These are phyloP conservation scores for Pochonia chlamydosporia DNA, from an alignment of 2,329 filamentous ascomycete genomes.

Conservation along the genomic window DNA sequence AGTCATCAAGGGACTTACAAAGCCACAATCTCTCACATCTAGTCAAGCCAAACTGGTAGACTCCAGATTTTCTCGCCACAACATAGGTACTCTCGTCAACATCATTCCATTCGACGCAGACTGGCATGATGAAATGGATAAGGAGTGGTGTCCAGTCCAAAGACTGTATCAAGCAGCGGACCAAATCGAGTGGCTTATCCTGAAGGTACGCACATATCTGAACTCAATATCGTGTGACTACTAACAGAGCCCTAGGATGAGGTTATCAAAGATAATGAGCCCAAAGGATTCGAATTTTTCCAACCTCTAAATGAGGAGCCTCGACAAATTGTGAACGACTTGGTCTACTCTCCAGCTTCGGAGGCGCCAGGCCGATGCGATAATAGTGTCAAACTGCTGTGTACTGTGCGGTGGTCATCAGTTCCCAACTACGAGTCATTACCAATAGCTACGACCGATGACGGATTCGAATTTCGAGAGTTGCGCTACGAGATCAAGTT, in stretches of 20 bases:
- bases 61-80: conserved; percentile 18
- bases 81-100: conserved; percentile 13
- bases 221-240: neutral
- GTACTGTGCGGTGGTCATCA: neutral
- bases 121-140: conserved; percentile 9
- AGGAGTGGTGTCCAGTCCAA: conserved; percentile 1
- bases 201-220: too few relatives aligned
- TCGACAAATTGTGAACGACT: neutral
- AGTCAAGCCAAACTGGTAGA: conserved; percentile 5
- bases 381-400: neutral
- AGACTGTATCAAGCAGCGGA: conserved; percentile 2
- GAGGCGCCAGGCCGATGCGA: neutral
- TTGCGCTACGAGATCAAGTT: neutral
- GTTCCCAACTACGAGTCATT: neutral
- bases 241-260: neutral
- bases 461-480: neutral
- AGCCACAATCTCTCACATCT: neutral
- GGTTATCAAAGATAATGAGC: neutral
- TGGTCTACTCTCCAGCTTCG: neutral
- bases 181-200: conserved; percentile 24
- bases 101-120: neutral
- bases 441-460: neutral
- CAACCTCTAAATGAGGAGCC: neutral
- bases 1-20: conserved; percentile 16
- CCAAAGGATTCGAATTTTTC: neutral